These are phyloP conservation scores for Chalciporus chontae DNA, from an alignment of 768 basidiomycete genomes.

Conservation along the genomic window DNA sequence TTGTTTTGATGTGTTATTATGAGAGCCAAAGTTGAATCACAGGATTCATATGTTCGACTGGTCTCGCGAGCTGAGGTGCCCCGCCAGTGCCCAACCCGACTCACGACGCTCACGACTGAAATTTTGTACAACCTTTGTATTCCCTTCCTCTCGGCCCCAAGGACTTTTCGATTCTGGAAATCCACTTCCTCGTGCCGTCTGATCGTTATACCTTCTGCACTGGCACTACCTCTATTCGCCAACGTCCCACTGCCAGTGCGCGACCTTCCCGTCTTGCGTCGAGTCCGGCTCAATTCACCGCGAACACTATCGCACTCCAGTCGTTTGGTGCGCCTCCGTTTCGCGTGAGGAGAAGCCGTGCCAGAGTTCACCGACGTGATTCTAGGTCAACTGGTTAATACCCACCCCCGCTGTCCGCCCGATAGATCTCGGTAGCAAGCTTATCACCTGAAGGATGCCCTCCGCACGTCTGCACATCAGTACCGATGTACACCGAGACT, in stretches of 20 bases:
- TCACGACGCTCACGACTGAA: constrained; percentile 30
- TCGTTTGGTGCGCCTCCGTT: constrained; percentile 11
- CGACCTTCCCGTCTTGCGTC: background rate
- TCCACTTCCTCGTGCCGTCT: background rate
- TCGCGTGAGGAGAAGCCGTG: constrained; percentile 2
- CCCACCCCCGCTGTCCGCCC: background rate
- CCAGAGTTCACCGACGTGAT: constrained; percentile 6
- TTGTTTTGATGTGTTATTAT: constrained; percentile 28
- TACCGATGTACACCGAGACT: constrained; percentile 37
- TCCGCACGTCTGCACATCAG: constrained; percentile 46
- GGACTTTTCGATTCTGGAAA: constrained; percentile 1
- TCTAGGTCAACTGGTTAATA: constrained; percentile 3
- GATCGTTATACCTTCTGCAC: constrained; percentile 1
- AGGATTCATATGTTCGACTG: constrained; percentile 22
- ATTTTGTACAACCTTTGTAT: constrained; percentile 11
- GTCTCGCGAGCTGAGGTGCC: constrained; percentile 5
- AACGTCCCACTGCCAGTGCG: background rate
- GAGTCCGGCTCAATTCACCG: background rate
- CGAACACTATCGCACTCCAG: background rate
- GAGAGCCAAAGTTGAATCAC: background rate
- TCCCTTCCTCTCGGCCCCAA: constrained; percentile 1
- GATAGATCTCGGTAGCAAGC: background rate
- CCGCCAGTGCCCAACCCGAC: constrained; percentile 9
- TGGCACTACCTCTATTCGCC: background rate
- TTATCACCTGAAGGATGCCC: constrained; percentile 34